phyloP scores from a whole-genome alignment of 495 filamentous ascomycete species.

The Jackrogersella minutella region DNA sequence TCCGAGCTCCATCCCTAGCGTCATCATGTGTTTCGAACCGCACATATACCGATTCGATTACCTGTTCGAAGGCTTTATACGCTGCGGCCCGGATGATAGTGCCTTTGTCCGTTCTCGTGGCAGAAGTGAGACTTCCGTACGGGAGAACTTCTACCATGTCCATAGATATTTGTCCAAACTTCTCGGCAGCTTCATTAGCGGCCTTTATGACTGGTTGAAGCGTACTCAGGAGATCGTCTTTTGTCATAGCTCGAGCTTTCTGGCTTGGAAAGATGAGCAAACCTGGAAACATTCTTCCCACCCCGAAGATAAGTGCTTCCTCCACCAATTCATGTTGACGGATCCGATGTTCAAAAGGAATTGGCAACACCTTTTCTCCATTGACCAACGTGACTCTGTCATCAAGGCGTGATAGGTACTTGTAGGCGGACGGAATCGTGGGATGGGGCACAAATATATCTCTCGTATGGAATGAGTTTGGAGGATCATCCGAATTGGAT shows the following conservation, averaged over 20 bases:
- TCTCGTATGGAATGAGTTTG: slow-evolving; percentile 50
- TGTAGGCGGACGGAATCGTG: slow-evolving; percentile 62
- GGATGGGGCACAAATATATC: slow-evolving; percentile 68
- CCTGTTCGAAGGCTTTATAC: slow-evolving; percentile 53
- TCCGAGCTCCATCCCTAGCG: slow-evolving; percentile 33
- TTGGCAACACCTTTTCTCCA: slow-evolving; percentile 68
- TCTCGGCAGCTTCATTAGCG: slow-evolving; percentile 61
- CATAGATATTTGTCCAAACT: slow-evolving; percentile 60
- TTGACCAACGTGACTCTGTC: slow-evolving; percentile 67
- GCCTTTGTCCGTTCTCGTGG: slow-evolving; percentile 62
- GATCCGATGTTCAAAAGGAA: slow-evolving; percentile 65
- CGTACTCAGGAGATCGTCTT: slow-evolving; percentile 51
- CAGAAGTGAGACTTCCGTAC: slow-evolving; percentile 48
- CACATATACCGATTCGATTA: slow-evolving; percentile 60
- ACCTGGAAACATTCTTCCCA: slow-evolving; percentile 59
- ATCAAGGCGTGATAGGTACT: slow-evolving; percentile 65
- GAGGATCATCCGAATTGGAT: slow-evolving; percentile 55
- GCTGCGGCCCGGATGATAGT: slow-evolving; percentile 63
- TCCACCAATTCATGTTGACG: slow-evolving; percentile 59
- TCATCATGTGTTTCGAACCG: slow-evolving; percentile 44
- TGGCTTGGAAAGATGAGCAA: slow-evolving; percentile 60
- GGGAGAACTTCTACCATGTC: slow-evolving; percentile 60
- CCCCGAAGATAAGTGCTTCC: slow-evolving; percentile 68
- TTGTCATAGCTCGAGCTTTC: slow-evolving; percentile 40
- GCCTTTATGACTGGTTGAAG: slow-evolving; percentile 59